Conservation (phyloP, 805 yeast species). For the Metschnikowia hibisci region DNA sequence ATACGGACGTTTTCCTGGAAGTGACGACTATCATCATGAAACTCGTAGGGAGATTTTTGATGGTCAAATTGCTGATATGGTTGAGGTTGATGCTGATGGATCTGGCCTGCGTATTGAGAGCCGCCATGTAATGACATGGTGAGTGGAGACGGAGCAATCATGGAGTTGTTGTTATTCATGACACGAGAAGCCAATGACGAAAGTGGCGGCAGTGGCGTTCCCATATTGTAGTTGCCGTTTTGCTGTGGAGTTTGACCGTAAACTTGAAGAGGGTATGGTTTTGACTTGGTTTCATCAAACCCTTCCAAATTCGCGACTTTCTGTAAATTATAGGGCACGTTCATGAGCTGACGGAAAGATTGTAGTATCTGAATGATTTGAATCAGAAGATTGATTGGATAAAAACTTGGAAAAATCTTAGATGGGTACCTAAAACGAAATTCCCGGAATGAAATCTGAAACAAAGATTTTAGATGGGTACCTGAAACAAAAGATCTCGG, state of each 20-base stretch:
- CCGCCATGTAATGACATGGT: conserved; percentile 7
- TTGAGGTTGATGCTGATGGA: conserved; percentile 1
- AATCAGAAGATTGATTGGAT: no score
- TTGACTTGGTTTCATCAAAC: conserved; percentile 4
- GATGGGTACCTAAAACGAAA: no score
- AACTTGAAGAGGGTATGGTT: conserved; percentile 11
- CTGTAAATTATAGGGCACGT: conserved; percentile 9
- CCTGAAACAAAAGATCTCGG: no score
- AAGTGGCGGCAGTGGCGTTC: conserved; percentile 12
- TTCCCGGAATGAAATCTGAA: no score
- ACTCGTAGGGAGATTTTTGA: conserved; percentile 3
- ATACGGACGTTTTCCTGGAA: conserved; percentile 5
- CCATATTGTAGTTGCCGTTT: conserved; percentile 7
- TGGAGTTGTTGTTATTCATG: conserved; percentile 6
- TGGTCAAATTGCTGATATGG: conserved; percentile 2
- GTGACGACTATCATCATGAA: conserved; percentile 8
- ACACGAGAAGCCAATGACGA: conserved; percentile 10
- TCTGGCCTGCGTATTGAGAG: conserved; percentile 7
- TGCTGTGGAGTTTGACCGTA: conserved; percentile 6
- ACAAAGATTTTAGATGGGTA: no score
- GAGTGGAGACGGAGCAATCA: conserved; percentile 10
- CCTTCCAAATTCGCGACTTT: conserved; percentile 5
- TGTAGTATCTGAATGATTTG: no score
- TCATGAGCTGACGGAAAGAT: conserved; percentile 2
- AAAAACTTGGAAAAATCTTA: no score